Evolutionary conservation across 768 basidiomycete species (phyloP).

Genomic region (Naganishia randhawae): DNA sequence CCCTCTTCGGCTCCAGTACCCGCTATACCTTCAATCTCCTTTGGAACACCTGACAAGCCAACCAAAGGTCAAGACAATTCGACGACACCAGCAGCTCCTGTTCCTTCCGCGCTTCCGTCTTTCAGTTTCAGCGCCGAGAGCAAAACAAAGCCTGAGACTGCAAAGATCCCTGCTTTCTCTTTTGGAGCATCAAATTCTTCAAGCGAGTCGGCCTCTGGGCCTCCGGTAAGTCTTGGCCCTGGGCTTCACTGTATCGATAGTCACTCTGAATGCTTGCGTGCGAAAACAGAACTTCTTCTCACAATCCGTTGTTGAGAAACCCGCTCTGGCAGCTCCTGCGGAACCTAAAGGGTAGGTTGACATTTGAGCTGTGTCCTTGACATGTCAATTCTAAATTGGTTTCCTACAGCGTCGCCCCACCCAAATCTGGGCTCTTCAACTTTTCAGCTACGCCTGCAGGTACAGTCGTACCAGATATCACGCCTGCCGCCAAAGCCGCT

Average conservation of each 20-base stretch:
- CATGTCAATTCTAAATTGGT: not conserved
- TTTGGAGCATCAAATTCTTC: not conserved
- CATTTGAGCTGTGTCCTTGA: not conserved
- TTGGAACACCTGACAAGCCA: conserved; percentile 6
- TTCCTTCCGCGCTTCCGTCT: not conserved
- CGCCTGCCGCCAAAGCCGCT: not conserved
- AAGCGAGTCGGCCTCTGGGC: not conserved
- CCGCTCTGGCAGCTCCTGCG: not conserved
- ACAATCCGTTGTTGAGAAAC: not conserved
- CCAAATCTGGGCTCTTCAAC: conserved; percentile 13
- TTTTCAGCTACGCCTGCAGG: not conserved
- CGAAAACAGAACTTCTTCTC: not conserved
- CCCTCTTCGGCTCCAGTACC: conserved; percentile 5
- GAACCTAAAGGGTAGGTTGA: conserved; percentile 9
- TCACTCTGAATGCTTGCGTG: not conserved
- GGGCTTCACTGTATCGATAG: not conserved
- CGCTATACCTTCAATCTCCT: not conserved
- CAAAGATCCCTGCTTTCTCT: not conserved
- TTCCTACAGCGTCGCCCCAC: conserved; percentile 3
- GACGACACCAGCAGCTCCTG: conserved; percentile 9
- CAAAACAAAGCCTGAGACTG: not conserved
- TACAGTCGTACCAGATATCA: not conserved
- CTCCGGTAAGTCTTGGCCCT: not conserved
- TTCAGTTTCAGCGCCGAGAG: conserved; percentile 9
- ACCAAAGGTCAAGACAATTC: not conserved